Evolutionary conservation across 2,329 filamentous ascomycete genomes (phyloP).

Genomic region (Xylariales sp.): DNA sequence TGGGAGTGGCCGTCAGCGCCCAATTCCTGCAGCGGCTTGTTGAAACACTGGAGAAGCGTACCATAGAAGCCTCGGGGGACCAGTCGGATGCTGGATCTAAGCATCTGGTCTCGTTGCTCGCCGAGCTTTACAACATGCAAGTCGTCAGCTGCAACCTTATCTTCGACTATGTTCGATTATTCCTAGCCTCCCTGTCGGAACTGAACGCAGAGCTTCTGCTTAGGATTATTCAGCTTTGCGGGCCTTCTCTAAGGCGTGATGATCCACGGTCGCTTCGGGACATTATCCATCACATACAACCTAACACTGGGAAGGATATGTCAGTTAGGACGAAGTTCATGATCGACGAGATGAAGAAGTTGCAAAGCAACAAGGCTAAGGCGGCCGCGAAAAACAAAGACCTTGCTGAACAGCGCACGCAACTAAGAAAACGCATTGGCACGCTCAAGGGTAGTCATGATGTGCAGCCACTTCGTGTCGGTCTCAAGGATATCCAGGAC

Average conservation of each 20-base stretch:
- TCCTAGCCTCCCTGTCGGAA: conserved; percentile 81
- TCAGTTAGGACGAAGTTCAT: conserved; percentile 95
- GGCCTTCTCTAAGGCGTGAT: conserved; percentile 85
- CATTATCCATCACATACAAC: conserved; percentile 83
- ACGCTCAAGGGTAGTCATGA: conserved; percentile 72
- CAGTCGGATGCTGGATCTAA: conserved; percentile 50
- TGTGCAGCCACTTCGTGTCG: conserved; percentile 81
- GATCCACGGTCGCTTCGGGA: conserved; percentile 90
- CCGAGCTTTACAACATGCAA: conserved; percentile 92
- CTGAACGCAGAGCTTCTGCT: conserved; percentile 89
- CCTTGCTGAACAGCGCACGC: conserved; percentile 82
- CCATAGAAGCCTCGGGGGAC: conserved; percentile 58
- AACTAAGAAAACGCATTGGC: conserved; percentile 89
- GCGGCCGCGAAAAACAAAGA: conserved; percentile 76
- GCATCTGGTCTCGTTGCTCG: conserved; percentile 81
- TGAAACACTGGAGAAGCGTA: conserved; percentile 76
- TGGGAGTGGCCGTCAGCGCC: conserved; percentile 90
- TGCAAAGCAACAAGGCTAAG: conserved; percentile 94
- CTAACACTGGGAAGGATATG: conserved; percentile 75
- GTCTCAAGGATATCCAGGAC: conserved; percentile 83
- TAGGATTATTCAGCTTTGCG: conserved; percentile 83
- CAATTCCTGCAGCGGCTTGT: conserved; percentile 84
- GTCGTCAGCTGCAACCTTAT: conserved; percentile 84
- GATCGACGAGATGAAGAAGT: conserved; percentile 93
- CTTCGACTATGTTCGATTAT: conserved; percentile 88